Evolutionary conservation across 2,329 filamentous ascomycete species (phyloP).

Genomic region (Thelonectria blattea): DNA sequence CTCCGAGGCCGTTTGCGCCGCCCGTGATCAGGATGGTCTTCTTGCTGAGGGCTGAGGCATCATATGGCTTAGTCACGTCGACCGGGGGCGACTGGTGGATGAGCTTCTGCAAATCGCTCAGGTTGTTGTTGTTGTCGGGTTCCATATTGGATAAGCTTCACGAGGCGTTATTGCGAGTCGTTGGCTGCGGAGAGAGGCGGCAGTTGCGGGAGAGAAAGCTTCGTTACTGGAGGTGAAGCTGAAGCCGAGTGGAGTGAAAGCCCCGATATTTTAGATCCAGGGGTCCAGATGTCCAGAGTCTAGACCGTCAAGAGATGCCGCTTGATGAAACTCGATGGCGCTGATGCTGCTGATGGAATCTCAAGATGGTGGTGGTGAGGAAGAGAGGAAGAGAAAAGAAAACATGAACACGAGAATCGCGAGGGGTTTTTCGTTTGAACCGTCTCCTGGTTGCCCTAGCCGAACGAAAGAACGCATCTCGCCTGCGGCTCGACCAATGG

Average conservation of each 20-base stretch:
- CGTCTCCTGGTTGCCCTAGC: background rate
- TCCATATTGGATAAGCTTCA: background rate
- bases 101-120: conserved; percentile 31
- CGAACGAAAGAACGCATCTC: background rate
- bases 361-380: background rate
- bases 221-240: background rate
- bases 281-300: background rate
- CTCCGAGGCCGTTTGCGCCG: conserved; percentile 66
- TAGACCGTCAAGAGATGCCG: background rate
- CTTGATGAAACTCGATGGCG: no score
- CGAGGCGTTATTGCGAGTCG: no score
- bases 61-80: conserved; percentile 52
- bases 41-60: conserved; percentile 51
- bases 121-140: conserved; percentile 1
- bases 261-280: background rate
- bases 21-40: conserved; percentile 70
- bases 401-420: background rate
- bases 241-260: background rate
- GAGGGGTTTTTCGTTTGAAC: background rate
- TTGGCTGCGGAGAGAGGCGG: no score
- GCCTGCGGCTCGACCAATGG: background rate
- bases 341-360: no score
- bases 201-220: background rate
- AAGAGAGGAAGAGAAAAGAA: background rate
- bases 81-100: conserved; percentile 51